phyloP scores from a whole-genome alignment of 768 basidiomycete genomes.

The Kwoniella pini region DNA sequence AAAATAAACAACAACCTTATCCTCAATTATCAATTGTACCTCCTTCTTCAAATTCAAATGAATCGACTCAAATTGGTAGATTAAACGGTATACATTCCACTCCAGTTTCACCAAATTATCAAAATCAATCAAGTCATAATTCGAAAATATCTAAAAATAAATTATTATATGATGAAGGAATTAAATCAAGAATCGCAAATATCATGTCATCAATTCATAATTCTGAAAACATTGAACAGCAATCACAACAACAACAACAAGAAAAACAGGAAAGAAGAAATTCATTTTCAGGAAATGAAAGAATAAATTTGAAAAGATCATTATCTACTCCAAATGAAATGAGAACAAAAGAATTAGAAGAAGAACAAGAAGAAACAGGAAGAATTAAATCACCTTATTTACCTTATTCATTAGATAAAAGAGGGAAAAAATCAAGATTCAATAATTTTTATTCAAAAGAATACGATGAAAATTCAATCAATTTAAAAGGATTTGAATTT shows the following conservation, averaged over 20 bases:
- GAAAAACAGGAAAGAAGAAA: too few relatives aligned
- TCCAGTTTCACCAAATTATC: slow-evolving; percentile 1
- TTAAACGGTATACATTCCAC: slow-evolving; percentile 13
- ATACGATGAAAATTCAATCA: too few relatives aligned
- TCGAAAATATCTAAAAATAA: too few relatives aligned
- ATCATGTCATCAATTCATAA: slow-evolving; percentile 1
- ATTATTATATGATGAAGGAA: not conserved
- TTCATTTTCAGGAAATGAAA: too few relatives aligned
- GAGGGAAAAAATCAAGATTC: not conserved
- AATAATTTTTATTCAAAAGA: too few relatives aligned
- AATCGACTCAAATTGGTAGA: not conserved
- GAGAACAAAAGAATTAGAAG: not conserved
- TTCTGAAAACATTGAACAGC: too few relatives aligned
- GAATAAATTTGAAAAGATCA: not conserved
- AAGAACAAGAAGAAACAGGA: not conserved
- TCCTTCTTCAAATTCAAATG: too few relatives aligned
- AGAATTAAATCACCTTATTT: slow-evolving; percentile 10
- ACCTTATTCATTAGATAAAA: slow-evolving; percentile 10
- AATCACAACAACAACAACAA: too few relatives aligned
- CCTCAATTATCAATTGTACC: not conserved
- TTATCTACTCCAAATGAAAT: not conserved
- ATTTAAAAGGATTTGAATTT: too few relatives aligned
- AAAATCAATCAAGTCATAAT: too few relatives aligned
- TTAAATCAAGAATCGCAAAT: not conserved
- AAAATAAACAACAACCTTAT: not conserved